These are phyloP conservation scores for Leccinum insolens DNA, from an alignment of 1,284 basidiomycete genomes.

Conservation along the genomic window DNA sequence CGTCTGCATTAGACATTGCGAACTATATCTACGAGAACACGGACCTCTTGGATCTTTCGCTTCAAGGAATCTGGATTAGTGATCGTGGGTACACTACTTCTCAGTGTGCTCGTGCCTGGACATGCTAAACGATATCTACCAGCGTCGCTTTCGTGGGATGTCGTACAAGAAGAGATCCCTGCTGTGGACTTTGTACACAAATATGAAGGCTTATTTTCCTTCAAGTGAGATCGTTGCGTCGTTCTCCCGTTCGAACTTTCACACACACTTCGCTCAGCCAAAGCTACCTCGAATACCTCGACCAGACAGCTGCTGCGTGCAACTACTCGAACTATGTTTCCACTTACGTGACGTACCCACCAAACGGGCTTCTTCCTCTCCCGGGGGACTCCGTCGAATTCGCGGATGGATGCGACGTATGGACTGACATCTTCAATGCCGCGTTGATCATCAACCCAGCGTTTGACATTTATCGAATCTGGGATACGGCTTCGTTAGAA, in stretches of 20 bases:
- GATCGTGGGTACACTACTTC: slow-evolving; percentile 50
- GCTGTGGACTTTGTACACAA: slow-evolving; percentile 32
- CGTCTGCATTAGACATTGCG: slow-evolving; percentile 58
- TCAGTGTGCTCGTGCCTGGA: slow-evolving; percentile 27
- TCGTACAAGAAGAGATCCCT: neutral
- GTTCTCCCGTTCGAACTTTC: neutral
- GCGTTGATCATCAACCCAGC: slow-evolving; percentile 69
- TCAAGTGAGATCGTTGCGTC: slow-evolving; percentile 51
- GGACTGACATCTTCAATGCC: slow-evolving; percentile 62
- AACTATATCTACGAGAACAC: slow-evolving; percentile 71
- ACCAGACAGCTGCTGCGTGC: slow-evolving; percentile 54
- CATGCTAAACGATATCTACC: neutral
- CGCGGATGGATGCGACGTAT: slow-evolving; percentile 63
- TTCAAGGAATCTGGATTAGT: slow-evolving; percentile 73
- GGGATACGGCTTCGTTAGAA: slow-evolving; percentile 59
- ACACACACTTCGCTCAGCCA: slow-evolving; percentile 46
- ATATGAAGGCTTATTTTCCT: slow-evolving; percentile 66
- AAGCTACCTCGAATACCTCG: slow-evolving; percentile 62
- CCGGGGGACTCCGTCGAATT: slow-evolving; percentile 50
- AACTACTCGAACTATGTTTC: slow-evolving; percentile 66
- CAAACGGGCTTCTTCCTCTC: slow-evolving; percentile 56
- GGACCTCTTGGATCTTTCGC: slow-evolving; percentile 49
- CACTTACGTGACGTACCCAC: slow-evolving; percentile 68
- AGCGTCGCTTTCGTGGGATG: slow-evolving; percentile 1
- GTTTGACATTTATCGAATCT: slow-evolving; percentile 77